Evolutionary conservation across 2,329 filamentous ascomycete genomes (phyloP), one percentile per base, ranked within the genome.

Genomic region (Rasamsonia emersonii): DNA sequence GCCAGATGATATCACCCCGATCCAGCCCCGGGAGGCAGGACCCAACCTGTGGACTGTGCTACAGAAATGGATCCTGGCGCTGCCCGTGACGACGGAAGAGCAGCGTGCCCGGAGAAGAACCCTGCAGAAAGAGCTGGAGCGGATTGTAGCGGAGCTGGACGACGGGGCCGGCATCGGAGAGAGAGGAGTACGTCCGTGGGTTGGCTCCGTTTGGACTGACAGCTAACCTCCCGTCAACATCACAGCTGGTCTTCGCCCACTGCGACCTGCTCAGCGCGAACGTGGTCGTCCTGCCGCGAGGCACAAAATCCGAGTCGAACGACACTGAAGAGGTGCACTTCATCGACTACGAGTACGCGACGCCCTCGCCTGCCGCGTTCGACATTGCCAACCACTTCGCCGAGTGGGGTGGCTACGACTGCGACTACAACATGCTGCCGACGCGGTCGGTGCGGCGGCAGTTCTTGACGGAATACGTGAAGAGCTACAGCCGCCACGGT

Each of bases 311-410:
- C 23, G 43, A 57, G 18, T 46, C 48, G 44, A 51, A 61, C 18
- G 56, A 58, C 19, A 54, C 67, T 15, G 66, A 72, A 29, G 69
- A 62, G 3, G 80, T 89, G 34, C 75, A 75, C 52, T 96, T 98
- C 62, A 98, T 98, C 57, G 91, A 98, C 63, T 98, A 96, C 66
- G 91, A 98, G 60, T 98, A 98, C 60, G 86, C 88, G 9, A 91
- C 86, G 4, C 88, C 91, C 2, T 89, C 88, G 1, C 89, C 89
- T 2, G 86, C 88, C 3, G 88, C 89, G 2, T 98, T 98, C 61
- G 91, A 98, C 57, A 79, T 98, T 46, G 82, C 89, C 30, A 98
- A 98, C 64, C 91, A 98, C 67, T 94, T 98, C 55, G 86, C 91
- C 28, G 91, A 98, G 64, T 98, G 91, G 89, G 88, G 82, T 38